A percentile compares a stretch with the other conserved stretches of the same genome.
phyloP scores from a whole-genome alignment of 176 grass and related monocot species.

The Cenchrus americanus region DNA sequence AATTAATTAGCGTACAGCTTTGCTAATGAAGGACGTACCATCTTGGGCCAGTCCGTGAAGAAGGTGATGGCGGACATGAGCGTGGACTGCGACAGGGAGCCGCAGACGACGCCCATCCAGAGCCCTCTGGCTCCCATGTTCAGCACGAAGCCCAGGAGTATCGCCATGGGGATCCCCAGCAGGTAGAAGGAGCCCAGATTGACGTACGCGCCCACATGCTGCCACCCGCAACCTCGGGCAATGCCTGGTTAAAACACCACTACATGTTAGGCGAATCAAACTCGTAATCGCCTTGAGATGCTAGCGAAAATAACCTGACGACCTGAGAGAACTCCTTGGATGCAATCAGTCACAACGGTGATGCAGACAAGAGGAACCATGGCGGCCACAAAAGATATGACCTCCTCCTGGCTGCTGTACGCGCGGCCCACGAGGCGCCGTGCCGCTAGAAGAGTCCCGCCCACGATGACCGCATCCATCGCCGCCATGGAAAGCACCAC shows the following conservation, averaged over 20 bases:
- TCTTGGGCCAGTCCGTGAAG: constrained; percentile 87
- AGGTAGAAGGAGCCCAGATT: constrained; percentile 92
- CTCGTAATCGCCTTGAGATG: neutral
- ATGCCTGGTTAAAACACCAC: constrained; percentile 51
- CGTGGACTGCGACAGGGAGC: constrained; percentile 60
- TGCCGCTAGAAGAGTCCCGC: constrained; percentile 50
- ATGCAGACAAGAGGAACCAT: constrained; percentile 77
- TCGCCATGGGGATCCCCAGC: constrained; percentile 71
- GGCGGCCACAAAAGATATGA: constrained; percentile 50
- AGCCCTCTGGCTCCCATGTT: constrained; percentile 69
- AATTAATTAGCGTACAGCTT: neutral
- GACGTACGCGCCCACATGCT: constrained; percentile 81
- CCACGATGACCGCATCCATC: constrained; percentile 59
- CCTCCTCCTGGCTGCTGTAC: constrained; percentile 84
- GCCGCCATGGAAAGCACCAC: constrained; percentile 70
- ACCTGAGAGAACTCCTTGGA: constrained; percentile 83
- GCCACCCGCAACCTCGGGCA: constrained; percentile 87
- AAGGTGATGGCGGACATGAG: constrained; percentile 62
- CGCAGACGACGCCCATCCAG: constrained; percentile 82
- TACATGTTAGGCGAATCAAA: neutral
- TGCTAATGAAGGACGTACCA: constrained; percentile 48
- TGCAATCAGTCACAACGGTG: constrained; percentile 63
- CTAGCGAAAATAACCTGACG: neutral
- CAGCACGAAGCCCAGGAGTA: constrained; percentile 64
- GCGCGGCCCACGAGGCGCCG: constrained; percentile 64